Evolutionary conservation across 2,329 filamentous ascomycete species (phyloP).

Genomic region (Neofusicoccum cordaticola): DNA sequence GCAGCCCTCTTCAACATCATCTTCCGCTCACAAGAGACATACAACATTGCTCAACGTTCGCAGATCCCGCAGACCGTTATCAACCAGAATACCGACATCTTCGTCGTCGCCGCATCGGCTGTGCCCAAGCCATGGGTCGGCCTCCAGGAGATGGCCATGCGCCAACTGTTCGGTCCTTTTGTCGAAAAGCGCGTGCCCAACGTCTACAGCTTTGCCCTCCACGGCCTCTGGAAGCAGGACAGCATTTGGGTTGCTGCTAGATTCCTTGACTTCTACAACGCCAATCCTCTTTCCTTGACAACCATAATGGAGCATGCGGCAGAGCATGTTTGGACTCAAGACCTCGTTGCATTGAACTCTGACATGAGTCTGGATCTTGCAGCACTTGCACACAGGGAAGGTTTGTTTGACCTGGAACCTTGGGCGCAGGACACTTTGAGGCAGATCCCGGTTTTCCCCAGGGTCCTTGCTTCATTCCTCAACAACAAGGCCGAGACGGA

Average conservation of each 20-base stretch:
- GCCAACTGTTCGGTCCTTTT: constrained; percentile 78
- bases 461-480: constrained; percentile 74
- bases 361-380: constrained; percentile 86
- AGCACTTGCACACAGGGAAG: constrained; percentile 77
- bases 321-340: constrained; percentile 79
- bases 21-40: constrained; percentile 57
- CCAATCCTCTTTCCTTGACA: constrained; percentile 64
- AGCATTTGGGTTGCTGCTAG: constrained; percentile 79
- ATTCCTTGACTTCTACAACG: constrained; percentile 73
- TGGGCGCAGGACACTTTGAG: constrained; percentile 72
- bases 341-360: constrained; percentile 73
- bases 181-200: constrained; percentile 73
- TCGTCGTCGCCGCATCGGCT: constrained; percentile 73
- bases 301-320: constrained; percentile 76
- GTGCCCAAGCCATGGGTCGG: constrained; percentile 74
- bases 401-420: constrained; percentile 72
- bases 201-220: constrained; percentile 76
- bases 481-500: constrained; percentile 82
- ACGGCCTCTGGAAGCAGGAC: constrained; percentile 89
- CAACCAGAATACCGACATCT: constrained; percentile 72
- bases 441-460: constrained; percentile 66
- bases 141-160: constrained; percentile 71
- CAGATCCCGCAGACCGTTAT: constrained; percentile 60
- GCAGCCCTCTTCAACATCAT: constrained; percentile 63
- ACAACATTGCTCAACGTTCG: constrained; percentile 54